A percentile compares a stretch with the other conserved stretches of the same genome.
These are phyloP conservation scores for Talaromyces sp. DNA, from an alignment of 2,329 filamentous ascomycete genomes.

Conservation along the genomic window DNA sequence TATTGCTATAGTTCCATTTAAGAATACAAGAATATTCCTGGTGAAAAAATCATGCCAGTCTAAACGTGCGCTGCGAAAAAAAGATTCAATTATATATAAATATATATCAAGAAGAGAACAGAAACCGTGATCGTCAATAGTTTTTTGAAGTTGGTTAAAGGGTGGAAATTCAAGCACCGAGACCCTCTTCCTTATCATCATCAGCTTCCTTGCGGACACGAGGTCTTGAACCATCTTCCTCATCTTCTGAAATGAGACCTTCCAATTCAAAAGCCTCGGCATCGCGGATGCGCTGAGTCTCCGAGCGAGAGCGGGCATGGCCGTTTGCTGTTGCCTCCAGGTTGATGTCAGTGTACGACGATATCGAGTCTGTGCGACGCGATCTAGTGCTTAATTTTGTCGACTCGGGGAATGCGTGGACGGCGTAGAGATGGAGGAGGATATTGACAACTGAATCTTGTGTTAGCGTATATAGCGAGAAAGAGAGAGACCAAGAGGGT, in stretches of 20 bases:
- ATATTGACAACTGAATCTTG: constrained; percentile 63
- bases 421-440: constrained; percentile 78
- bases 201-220: constrained; percentile 20
- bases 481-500: constrained; percentile 4
- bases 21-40: neutral
- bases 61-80: neutral
- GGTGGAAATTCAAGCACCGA: neutral
- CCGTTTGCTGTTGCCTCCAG: constrained; percentile 37
- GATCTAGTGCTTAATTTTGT: constrained; percentile 10
- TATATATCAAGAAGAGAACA: neutral
- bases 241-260: constrained; percentile 82
- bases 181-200: constrained; percentile 26
- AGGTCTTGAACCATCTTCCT: constrained; percentile 47
- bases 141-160: neutral
- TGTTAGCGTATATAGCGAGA: constrained; percentile 7
- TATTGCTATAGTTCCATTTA: neutral
- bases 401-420: constrained; percentile 47
- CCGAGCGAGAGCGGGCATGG: constrained; percentile 35
- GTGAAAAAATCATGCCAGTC: neutral
- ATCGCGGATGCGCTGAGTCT: constrained; percentile 59
- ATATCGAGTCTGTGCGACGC: constrained; percentile 9
- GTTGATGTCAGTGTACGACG: constrained; percentile 29
- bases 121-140: neutral
- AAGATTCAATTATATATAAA: neutral
- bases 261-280: constrained; percentile 93